Evolutionary conservation across 768 basidiomycete genomes (phyloP).

Genomic region (Botryobasidium botryosum): DNA sequence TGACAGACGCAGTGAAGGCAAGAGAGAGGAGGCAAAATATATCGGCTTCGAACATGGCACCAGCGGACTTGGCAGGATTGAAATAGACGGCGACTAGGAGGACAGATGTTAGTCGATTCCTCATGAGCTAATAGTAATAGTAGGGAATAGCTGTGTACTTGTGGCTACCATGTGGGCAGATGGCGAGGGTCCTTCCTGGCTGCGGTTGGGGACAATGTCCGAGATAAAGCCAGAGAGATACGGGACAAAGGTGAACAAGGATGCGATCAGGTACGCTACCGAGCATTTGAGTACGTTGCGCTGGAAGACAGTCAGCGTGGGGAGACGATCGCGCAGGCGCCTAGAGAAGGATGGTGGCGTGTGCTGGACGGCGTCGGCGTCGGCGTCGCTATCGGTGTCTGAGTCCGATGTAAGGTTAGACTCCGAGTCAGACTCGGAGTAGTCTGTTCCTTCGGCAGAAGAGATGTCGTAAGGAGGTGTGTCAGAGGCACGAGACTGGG

Average conservation of each 20-base stretch:
- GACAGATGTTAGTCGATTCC: neutral
- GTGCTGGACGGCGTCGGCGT: too few relatives aligned
- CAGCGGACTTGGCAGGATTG: conserved; percentile 85
- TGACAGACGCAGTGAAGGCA: conserved; percentile 54
- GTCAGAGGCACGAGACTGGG: too few relatives aligned
- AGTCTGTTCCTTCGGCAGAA: too few relatives aligned
- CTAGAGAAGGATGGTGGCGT: too few relatives aligned
- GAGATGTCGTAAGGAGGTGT: too few relatives aligned
- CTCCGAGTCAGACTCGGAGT: too few relatives aligned
- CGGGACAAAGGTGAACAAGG: conserved; percentile 83
- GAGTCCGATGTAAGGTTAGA: too few relatives aligned
- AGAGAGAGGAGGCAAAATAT: conserved; percentile 58
- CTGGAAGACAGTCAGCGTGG: conserved; percentile 26
- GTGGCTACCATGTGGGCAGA: conserved; percentile 89
- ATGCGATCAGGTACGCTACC: conserved; percentile 76
- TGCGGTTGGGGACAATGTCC: conserved; percentile 35
- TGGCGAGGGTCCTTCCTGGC: conserved; percentile 41
- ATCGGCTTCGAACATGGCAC: conserved; percentile 85
- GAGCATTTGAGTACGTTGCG: conserved; percentile 75
- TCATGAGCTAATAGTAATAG: neutral
- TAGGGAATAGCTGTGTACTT: conserved; percentile 33
- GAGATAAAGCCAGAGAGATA: conserved; percentile 52
- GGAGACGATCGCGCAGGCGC: too few relatives aligned
- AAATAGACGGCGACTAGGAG: conserved; percentile 46
- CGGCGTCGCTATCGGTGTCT: too few relatives aligned